Percentiles rank a stretch among this genome's conserved stretches.
Conservation (phyloP, 2,329 filamentous ascomycete genomes). For the Clarireedia paspali region DNA sequence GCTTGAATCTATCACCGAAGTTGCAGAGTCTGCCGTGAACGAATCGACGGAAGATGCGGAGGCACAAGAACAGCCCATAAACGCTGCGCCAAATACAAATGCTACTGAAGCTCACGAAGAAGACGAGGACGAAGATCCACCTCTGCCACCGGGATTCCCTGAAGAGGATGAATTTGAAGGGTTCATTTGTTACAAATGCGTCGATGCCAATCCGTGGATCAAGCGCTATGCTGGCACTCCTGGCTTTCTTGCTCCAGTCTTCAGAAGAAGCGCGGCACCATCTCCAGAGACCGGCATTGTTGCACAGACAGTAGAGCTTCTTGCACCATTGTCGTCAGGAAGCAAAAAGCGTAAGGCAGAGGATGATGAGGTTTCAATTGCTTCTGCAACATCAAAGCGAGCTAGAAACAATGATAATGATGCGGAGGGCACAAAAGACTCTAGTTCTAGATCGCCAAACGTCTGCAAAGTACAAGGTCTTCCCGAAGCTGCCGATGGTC, state of each 20-base stretch:
- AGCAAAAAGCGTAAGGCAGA: constrained; percentile 61
- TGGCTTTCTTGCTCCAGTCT: constrained; percentile 73
- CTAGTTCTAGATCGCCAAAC: constrained; percentile 11
- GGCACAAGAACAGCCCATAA: constrained; percentile 9
- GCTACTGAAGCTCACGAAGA: constrained; percentile 31
- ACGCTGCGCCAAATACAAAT: constrained; percentile 15
- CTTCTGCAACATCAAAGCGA: constrained; percentile 42
- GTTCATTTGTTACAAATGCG: constrained; percentile 90
- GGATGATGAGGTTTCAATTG: constrained; percentile 33
- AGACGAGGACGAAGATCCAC: constrained; percentile 46
- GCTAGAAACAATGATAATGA: constrained; percentile 30
- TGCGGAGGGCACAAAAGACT: not conserved
- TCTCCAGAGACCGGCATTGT: constrained; percentile 26
- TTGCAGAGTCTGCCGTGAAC: constrained; percentile 31
- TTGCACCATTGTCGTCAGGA: constrained; percentile 10
- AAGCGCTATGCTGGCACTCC: constrained; percentile 73
- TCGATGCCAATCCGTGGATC: constrained; percentile 84
- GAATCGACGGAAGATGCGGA: constrained; percentile 14
- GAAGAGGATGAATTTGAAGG: constrained; percentile 82
- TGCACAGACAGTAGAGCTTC: constrained; percentile 18
- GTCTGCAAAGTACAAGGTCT: constrained; percentile 56
- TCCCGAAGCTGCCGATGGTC: constrained; percentile 44
- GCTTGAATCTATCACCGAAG: constrained; percentile 45
- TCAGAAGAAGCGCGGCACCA: constrained; percentile 32
- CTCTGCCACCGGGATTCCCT: constrained; percentile 79